phyloP scores from a whole-genome alignment of 352 stramenopile genomes.

The Globisporangium abappressorium region DNA sequence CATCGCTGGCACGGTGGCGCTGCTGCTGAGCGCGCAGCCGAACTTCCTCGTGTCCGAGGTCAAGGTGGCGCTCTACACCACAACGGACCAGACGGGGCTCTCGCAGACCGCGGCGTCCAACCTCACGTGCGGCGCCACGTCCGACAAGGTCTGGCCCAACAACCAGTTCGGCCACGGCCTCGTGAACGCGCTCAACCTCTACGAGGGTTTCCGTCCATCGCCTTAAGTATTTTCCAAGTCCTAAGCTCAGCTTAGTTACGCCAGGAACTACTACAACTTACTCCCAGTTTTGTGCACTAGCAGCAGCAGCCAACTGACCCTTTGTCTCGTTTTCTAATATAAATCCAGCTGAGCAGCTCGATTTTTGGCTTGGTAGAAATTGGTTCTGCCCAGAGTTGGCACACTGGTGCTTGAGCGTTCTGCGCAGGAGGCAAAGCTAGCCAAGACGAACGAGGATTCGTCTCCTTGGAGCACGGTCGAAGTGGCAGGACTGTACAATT shows the following conservation, averaged over 20 bases:
- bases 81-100: background rate
- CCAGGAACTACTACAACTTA: background rate
- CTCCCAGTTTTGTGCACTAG: background rate
- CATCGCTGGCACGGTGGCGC: background rate
- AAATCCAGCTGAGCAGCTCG: background rate
- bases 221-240: background rate
- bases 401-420: no score
- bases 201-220: background rate
- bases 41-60: background rate
- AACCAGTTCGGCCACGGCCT: constrained; percentile 3
- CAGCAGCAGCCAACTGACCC: background rate
- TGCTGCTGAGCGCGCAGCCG: background rate
- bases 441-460: no score
- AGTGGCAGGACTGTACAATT: no score
- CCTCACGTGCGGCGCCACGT: background rate
- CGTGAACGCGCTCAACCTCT: background rate
- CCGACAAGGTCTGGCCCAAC: background rate
- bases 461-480: no score
- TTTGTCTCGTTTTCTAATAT: constrained; percentile 1
- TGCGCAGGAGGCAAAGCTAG: no score
- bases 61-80: background rate
- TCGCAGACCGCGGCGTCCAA: background rate
- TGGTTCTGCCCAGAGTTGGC: no score
- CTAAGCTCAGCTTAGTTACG: background rate
- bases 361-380: background rate